These are phyloP conservation scores for Brassica cretica DNA, from an alignment of 345 rosid genomes.

Conservation along the genomic window DNA sequence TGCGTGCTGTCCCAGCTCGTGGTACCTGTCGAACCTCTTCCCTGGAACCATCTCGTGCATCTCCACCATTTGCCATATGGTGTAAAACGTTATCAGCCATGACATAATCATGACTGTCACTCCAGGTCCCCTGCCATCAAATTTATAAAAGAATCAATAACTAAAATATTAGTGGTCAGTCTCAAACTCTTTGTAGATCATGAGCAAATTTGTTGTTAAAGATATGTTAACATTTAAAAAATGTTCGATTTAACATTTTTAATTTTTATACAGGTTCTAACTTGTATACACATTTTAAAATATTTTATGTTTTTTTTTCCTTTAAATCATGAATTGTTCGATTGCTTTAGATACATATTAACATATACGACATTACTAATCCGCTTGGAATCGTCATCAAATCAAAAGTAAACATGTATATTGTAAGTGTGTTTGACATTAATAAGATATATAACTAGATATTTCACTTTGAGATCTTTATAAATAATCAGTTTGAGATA, in stretches of 20 bases:
- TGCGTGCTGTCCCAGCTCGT: slow-evolving; percentile 70
- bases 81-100: slow-evolving; percentile 74
- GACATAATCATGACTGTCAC: slow-evolving; percentile 49
- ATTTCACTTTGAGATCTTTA: background rate
- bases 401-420: background rate
- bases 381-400: background rate
- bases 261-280: too few species aligned
- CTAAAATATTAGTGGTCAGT: background rate
- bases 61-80: slow-evolving; percentile 92
- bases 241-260: background rate
- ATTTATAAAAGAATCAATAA: background rate
- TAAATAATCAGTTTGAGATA: background rate
- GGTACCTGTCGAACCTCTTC: slow-evolving; percentile 75
- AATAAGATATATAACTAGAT: background rate
- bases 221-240: background rate
- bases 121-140: slow-evolving; percentile 71
- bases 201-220: background rate
- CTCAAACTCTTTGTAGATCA: background rate
- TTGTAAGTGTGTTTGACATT: background rate
- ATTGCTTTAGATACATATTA: background rate
- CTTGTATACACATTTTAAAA: background rate
- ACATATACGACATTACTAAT: background rate
- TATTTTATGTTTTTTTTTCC: background rate
- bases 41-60: slow-evolving; percentile 87
- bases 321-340: background rate